A percentile compares a stretch with the other conserved stretches of the same genome.
These are phyloP conservation scores for Colletotrichum brevisporum DNA, from an alignment of 2,329 filamentous ascomycete species.

Conservation along the genomic window DNA sequence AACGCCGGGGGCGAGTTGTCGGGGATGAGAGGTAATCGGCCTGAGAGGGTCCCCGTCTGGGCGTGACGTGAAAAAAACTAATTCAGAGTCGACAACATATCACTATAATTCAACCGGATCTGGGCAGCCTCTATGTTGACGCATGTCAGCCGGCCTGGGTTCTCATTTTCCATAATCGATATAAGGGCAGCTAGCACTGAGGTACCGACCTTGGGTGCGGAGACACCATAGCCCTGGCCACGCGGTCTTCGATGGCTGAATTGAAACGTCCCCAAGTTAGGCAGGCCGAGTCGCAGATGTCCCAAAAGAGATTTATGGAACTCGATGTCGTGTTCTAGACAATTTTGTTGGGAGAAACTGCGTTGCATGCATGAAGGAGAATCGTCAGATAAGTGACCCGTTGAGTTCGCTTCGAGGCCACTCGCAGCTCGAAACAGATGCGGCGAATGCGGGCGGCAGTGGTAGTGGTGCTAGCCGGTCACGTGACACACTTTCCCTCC, in stretches of 20 bases:
- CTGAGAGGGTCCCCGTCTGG: conserved; percentile 24
- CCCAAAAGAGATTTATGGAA: conserved; percentile 20
- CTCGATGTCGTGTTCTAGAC: conserved; percentile 30
- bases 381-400: conserved; percentile 38
- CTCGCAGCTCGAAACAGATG: neutral
- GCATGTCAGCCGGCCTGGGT: conserved; percentile 27
- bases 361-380: conserved; percentile 22
- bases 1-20: conserved; percentile 25
- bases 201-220: conserved; percentile 34
- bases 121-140: conserved; percentile 19
- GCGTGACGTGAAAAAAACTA: conserved; percentile 19
- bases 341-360: conserved; percentile 24
- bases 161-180: conserved; percentile 15
- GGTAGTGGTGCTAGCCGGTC: conserved; percentile 5
- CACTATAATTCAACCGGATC: conserved; percentile 28
- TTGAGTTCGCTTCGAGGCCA: conserved; percentile 28
- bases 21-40: conserved; percentile 36
- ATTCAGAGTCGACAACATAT: conserved; percentile 33
- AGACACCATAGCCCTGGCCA: conserved; percentile 35
- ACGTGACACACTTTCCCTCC: conserved; percentile 11
- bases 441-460: neutral
- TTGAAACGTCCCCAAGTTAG: conserved; percentile 23
- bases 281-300: conserved; percentile 13
- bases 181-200: conserved; percentile 34
- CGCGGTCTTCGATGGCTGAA: conserved; percentile 27